These are phyloP conservation scores for Rhodotorula glutinis DNA, from an alignment of 1,284 basidiomycete genomes.

Conservation along the genomic window DNA sequence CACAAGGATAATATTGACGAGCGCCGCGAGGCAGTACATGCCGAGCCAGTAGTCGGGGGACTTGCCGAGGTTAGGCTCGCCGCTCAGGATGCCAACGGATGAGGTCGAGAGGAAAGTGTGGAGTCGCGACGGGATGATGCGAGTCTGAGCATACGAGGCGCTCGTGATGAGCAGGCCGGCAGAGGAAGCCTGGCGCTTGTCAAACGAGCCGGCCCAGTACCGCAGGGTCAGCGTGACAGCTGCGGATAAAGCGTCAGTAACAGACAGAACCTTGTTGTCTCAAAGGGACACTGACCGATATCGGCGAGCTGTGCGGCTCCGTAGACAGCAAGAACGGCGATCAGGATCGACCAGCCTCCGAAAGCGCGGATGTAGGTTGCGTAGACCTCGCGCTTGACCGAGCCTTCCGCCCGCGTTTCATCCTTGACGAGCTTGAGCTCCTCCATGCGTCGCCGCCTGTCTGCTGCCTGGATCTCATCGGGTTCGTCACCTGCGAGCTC, in stretches of 20 bases:
- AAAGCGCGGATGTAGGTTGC: constrained; percentile 33
- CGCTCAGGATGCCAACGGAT: neutral
- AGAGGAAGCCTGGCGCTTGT: constrained; percentile 5
- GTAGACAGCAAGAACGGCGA: constrained; percentile 27
- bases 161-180: neutral
- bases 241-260: neutral
- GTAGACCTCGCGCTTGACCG: constrained; percentile 35
- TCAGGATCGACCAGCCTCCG: constrained; percentile 28
- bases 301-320: constrained; percentile 37
- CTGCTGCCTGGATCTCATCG: constrained; percentile 18
- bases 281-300: constrained; percentile 24
- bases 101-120: neutral
- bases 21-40: constrained; percentile 36
- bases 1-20: constrained; percentile 29
- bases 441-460: constrained; percentile 19
- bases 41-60: constrained; percentile 38
- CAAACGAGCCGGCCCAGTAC: constrained; percentile 41
- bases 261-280: no score
- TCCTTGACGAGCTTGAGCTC: constrained; percentile 40
- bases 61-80: neutral
- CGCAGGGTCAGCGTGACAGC: constrained; percentile 33
- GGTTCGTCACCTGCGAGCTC: constrained; percentile 23
- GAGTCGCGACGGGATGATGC: neutral
- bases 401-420: constrained; percentile 36
- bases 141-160: no score